Conservation (phyloP, 2,329 filamentous ascomycete species). For the Aspergillus sp. region DNA sequence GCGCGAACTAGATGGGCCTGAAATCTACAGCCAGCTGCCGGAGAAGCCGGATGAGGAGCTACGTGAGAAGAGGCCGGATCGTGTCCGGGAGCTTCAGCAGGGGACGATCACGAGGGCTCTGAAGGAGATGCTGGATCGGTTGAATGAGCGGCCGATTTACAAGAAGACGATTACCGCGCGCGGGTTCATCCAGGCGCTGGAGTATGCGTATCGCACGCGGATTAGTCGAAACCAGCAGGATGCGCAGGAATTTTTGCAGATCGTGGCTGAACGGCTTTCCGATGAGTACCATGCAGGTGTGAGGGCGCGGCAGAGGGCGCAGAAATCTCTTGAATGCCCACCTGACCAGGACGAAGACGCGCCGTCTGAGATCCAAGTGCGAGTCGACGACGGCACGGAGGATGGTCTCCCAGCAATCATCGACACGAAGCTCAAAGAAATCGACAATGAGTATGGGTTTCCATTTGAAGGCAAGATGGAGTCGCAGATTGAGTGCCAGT, state of each 20-base stretch:
- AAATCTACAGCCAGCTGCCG: conserved; percentile 68
- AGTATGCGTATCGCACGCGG: conserved; percentile 81
- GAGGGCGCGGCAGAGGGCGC: conserved; percentile 60
- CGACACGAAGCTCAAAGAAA: conserved; percentile 37
- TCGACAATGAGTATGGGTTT: conserved; percentile 60
- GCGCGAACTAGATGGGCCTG: conserved; percentile 73
- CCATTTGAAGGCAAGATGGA: conserved; percentile 90
- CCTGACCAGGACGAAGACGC: conserved; percentile 21
- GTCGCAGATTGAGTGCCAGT: conserved; percentile 91
- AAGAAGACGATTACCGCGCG: conserved; percentile 89
- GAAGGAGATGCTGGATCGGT: conserved; percentile 86
- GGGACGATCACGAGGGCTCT: conserved; percentile 82
- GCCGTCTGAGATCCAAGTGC: conserved; percentile 33
- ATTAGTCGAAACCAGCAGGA: conserved; percentile 96
- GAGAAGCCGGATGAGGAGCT: conserved; percentile 42
- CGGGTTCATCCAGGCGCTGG: conserved; percentile 79
- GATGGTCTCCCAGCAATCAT: conserved; percentile 36
- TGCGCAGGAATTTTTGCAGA: conserved; percentile 94
- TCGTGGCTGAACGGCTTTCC: conserved; percentile 85
- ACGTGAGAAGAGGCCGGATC: conserved; percentile 45
- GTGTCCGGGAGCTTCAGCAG: conserved; percentile 65
- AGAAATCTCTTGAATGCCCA: conserved; percentile 23
- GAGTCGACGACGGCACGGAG: conserved; percentile 36
- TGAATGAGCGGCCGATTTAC: conserved; percentile 92
- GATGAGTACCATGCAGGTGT: conserved; percentile 90